Evolutionary conservation across 495 filamentous ascomycete genomes (phyloP).

Genomic region (Aspergillus olivimuriae): DNA sequence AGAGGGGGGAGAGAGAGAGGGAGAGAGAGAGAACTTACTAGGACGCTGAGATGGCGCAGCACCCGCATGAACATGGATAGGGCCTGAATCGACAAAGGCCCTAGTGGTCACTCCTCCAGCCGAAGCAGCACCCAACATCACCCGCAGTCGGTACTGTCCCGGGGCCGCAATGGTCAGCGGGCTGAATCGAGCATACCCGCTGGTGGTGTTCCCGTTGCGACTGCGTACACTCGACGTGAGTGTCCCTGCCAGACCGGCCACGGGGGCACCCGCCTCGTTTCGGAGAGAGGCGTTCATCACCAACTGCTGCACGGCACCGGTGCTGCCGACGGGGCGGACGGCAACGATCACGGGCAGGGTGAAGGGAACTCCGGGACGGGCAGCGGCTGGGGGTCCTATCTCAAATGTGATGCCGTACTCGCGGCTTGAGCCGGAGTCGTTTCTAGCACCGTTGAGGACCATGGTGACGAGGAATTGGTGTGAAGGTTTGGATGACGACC

Average conservation of each 20-base stretch:
- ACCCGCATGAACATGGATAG: slow-evolving; percentile 28
- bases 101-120: slow-evolving; percentile 26
- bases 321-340: slow-evolving; percentile 26
- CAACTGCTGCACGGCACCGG: slow-evolving; percentile 23
- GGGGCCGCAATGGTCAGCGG: slow-evolving; percentile 26
- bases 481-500: neutral
- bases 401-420: slow-evolving; percentile 34
- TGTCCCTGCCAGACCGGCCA: slow-evolving; percentile 23
- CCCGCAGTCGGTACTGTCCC: slow-evolving; percentile 29
- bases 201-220: slow-evolving; percentile 26
- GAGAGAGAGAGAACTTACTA: too few relatives aligned
- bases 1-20: too few relatives aligned
- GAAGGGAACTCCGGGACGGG: slow-evolving; percentile 23
- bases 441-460: slow-evolving; percentile 11
- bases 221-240: slow-evolving; percentile 34
- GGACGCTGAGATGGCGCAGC: slow-evolving; percentile 25
- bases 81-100: slow-evolving; percentile 27
- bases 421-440: slow-evolving; percentile 15
- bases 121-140: slow-evolving; percentile 31
- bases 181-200: slow-evolving; percentile 31
- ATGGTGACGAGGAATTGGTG: slow-evolving; percentile 16
- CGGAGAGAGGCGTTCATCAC: slow-evolving; percentile 27
- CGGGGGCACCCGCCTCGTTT: slow-evolving; percentile 23
- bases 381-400: slow-evolving; percentile 24
- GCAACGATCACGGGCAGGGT: slow-evolving; percentile 32